These are phyloP conservation scores for Penicillium brevicompactum DNA, from an alignment of 2,329 filamentous ascomycete species.

Conservation along the genomic window DNA sequence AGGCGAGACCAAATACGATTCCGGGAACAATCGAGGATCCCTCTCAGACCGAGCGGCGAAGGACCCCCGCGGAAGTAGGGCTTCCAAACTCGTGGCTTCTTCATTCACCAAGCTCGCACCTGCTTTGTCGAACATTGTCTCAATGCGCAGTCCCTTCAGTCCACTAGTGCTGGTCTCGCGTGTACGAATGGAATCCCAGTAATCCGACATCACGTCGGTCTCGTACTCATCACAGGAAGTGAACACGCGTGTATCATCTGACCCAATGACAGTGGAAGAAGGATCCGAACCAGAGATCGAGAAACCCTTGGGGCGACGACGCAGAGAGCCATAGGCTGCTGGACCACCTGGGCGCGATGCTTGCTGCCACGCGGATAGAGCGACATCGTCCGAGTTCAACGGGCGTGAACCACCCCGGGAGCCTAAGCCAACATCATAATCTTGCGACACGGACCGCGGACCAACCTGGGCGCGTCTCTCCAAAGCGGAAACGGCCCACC, in stretches of 20 bases:
- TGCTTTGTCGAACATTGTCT: slow-evolving; percentile 65
- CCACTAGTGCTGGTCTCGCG: slow-evolving; percentile 57
- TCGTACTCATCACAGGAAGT: slow-evolving; percentile 64
- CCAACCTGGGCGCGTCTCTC: slow-evolving; percentile 14
- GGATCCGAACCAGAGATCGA: slow-evolving; percentile 62
- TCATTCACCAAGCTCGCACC: slow-evolving; percentile 39
- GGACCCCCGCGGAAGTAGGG: slow-evolving; percentile 51
- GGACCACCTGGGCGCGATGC: slow-evolving; percentile 21
- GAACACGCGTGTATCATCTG: slow-evolving; percentile 61
- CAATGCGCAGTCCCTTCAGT: slow-evolving; percentile 59
- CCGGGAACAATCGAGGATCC: slow-evolving; percentile 22
- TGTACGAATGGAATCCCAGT: slow-evolving; percentile 65
- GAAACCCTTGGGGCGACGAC: slow-evolving; percentile 51
- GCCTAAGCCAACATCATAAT: slow-evolving; percentile 26
- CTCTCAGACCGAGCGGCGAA: slow-evolving; percentile 36
- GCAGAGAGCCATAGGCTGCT: slow-evolving; percentile 27
- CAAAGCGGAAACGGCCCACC: slow-evolving; percentile 16
- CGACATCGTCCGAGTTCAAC: slow-evolving; percentile 31
- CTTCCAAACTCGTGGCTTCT: slow-evolving; percentile 49
- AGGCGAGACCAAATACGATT: slow-evolving; percentile 15
- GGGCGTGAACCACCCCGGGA: slow-evolving; percentile 18
- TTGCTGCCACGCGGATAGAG: slow-evolving; percentile 31
- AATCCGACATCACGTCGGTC: slow-evolving; percentile 63
- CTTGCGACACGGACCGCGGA: slow-evolving; percentile 28
- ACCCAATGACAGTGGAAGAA: slow-evolving; percentile 61